Evolutionary conservation across 129 eudicot genomes (phyloP), one percentile per base, ranked within the genome.

Genomic region (Pulicaria dysenterica): DNA sequence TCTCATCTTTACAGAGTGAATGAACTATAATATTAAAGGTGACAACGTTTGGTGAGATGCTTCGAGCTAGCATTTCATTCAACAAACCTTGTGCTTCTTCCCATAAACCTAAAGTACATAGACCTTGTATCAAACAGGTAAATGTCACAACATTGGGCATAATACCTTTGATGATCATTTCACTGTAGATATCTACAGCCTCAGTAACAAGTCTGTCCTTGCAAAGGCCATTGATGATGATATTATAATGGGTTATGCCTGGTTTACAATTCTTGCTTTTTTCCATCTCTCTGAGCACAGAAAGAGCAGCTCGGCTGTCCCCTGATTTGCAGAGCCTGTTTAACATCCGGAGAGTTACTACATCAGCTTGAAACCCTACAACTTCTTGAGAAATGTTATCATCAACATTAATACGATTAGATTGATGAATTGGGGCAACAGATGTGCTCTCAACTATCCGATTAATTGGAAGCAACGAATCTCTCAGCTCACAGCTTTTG

Each of bases 241-340:
- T 16, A 38, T 64, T 65, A 46, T 64, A 73, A 72, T 59, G 65
- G 0, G 45, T 10, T 31, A 9, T 40, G 3, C 57, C 56, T 10
- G 55, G 58, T 39, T 51, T 70, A 61, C 48, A 78, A 3, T 3
- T 54, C 5, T 70, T 38, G 15, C 16, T 31, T 24, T 60, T 42
- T 73, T 73, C 64, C 74, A 72, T 64, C 67, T 79, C 69, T 57
- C 11, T 57, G 36, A 57, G 69, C 63, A 64, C 17, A 64, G 59
- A 3, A 45, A 56, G 63, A 37, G 83, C 83, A 67, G 69, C 56
- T 57, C 16, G 68, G 3, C 47, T 73, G 44, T 65, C 62, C 16
- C 83, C 83, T 34, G 73, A 72, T 40, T 58, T 79, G 46, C 79
- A 79, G 40, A 73, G 74, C 58, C 74, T 67, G 67, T 76, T 76